Evolutionary conservation across 78 protist genomes (phyloP), one percentile per base, ranked within the genome.

Genomic region (Salpingoeca rosetta): DNA sequence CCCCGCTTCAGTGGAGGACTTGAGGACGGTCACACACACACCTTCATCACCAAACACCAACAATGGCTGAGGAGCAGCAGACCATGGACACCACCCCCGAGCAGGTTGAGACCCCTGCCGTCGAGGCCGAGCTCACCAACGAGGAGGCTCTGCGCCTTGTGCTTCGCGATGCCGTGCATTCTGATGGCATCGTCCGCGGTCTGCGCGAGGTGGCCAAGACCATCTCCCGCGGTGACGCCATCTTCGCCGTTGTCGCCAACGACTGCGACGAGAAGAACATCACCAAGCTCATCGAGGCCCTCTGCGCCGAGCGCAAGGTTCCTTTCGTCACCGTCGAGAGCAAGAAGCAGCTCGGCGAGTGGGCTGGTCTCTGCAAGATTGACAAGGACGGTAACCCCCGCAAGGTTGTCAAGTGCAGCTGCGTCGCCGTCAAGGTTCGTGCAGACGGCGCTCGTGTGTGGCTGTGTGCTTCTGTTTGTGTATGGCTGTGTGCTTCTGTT

Each of bases 341-440:
- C 74, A 39, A 73, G 86, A 94, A 94, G 93, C 51, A 89, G 89
- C 92, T 97, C 80, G 99, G 99, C 44, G 96, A 96, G 91, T 96
- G 99, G 99, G 91, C 83, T 36, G 99, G 99, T 84, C 94, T 97
- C 43, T 92, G 96, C 95, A 93, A 95, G 92, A 57, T 95, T 87
- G 98, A 96, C 96, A 44, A 88, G 82, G 98, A 97, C 65, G 97
- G 96, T n/a, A 82, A 89, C 38, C 93, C 98, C 78, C 96, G 96
- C 90, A 97, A 96, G 95, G 94, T 95, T 74, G 94, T 94, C 81
- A 87, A 83, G 82, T 93, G 97, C 94, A 93, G 97, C 44, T 94
- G 94, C 86, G 92, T 90, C 44, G 99, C 89, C 84, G 87, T 96
- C 87, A 88, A 28, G 25, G 87, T 89, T n/a, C n/a, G n/a, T n/a